phyloP scores from a whole-genome alignment of 192 early-diverging fungal genomes.

The Coemansia sp. region DNA sequence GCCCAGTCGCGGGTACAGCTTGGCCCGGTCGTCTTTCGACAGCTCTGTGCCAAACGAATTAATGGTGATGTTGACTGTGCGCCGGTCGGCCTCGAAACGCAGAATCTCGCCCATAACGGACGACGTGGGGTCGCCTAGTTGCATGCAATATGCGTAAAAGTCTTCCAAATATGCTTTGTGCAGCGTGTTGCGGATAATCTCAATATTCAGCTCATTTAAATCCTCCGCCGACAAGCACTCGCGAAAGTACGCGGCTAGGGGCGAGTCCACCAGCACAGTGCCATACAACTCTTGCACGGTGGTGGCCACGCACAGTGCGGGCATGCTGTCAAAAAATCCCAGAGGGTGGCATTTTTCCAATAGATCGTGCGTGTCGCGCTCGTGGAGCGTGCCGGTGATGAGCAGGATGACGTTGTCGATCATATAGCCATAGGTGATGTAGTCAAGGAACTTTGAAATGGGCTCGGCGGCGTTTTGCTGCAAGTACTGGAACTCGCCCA shows the following conservation, averaged over 20 bases:
- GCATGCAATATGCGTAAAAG: conserved; percentile 87
- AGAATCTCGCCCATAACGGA: conserved; percentile 94
- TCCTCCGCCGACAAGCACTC: conserved; percentile 96
- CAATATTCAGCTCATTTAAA: conserved; percentile 99
- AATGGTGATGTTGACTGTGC: conserved; percentile 98
- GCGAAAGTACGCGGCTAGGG: conserved; percentile 96
- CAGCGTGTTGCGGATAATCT: conserved; percentile 98
- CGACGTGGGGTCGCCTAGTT: conserved; percentile 77
- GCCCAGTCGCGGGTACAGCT: conserved; percentile 90
- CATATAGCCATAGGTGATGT: conserved; percentile 95
- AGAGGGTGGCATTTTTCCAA: conserved; percentile 97
- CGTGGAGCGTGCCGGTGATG: conserved; percentile 96
- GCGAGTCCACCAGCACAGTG: conserved; percentile 96
- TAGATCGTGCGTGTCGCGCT: conserved; percentile 96
- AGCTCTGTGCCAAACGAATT: conserved; percentile 99
- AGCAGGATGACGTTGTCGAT: conserved; percentile 99
- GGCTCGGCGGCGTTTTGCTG: conserved; percentile 77
- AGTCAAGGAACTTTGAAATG: conserved; percentile 90
- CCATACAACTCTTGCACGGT: conserved; percentile 93
- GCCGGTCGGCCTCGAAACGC: conserved; percentile 96
- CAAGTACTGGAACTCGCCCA: conserved; percentile 92
- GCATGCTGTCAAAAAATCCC: conserved; percentile 97
- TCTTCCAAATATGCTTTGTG: conserved; percentile 99
- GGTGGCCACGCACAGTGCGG: conserved; percentile 95
- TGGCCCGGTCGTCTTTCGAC: conserved; percentile 91